Evolutionary conservation across 202 grass and related monocot genomes (phyloP), one percentile per base, ranked within the genome.

Genomic region (Carex sylvatica): DNA sequence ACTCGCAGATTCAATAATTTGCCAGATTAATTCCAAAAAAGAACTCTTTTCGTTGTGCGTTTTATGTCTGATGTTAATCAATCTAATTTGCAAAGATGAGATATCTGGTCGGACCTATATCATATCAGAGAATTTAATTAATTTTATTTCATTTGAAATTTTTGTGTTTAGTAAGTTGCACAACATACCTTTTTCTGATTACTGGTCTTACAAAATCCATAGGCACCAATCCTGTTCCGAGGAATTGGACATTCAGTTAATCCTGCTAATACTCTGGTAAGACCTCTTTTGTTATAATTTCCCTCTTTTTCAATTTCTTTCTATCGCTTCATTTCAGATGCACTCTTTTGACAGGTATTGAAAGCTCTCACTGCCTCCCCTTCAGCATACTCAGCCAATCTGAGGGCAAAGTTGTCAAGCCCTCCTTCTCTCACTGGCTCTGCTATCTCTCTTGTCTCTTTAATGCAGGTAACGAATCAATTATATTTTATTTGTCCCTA

Each of bases 321-420:
- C 30, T 18, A 14, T 74, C 36, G 67, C 4, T 64, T 55, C 2
- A 42, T 19, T 46, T 63, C 20, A 20, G 54, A 58, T 42, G 24
- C 61, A 82, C 42, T 80, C 65, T 65, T 55, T 76, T 66, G 26
- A 0, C 87, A 98, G 95, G 92, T 96, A 58, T 68, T 99, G 79
- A 99, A 99, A 89, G 91, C 91, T 78, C 88, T 99, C 40, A 90
- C 93, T 73, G 88, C 96, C 14, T 99, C 91, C 64, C 82, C 93
- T 36, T 95, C 96, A 85, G 93, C 96, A 40, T 99, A 96, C 84
- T 99, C 91, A 64, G 93, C 89, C 86, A 99, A 96, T 49, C 93
- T 88, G 44, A 88, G 86, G 79, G 82, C 83, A 79, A 96, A 92
- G 81, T 85, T 94, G 76, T 78, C 93, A 18, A 86, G 86, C 36